Base-by-base conservation (phyloP, 164 flowering plant genomes). In the Pachysandra terminalis region DNA sequence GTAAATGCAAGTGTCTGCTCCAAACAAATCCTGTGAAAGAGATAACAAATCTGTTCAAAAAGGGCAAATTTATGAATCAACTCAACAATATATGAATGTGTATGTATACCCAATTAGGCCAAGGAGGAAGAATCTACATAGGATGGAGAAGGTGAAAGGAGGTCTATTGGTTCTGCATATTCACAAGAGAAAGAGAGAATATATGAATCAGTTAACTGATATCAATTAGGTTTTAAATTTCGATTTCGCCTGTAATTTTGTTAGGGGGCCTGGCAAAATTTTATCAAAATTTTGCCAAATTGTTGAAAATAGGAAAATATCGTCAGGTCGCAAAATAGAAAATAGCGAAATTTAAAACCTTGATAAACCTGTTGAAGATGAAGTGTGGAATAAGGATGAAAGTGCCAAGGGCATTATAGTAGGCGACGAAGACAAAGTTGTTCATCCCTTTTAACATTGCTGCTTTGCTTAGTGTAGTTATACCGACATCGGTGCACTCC, bases 391-490 rank as follows among this genome's bases (percentile, higher is more conserved):
- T 57, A 49, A 83, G 79, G 56, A 83, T 25, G 68, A 81, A 68
- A 35, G 81, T 59, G 53, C 69, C 81, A 56, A 81, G 63, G 24
- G 74, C 81, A 63, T 81, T 72, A 12, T 79, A 71, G 75, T 83
- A 83, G 55, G 79, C 76, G 56, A 75, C 69, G 57, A 73, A 81
- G 62, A 81, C 74, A 56, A 71, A 79, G 68, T 51, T 71, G 56
- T 74, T 81, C 84, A 81, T 76, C 19, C 84, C 86, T 69, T 62
- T 73, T 15, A 76, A 66, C 78, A 75, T 77, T 37, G 86, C 86
- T 62, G 81, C 78, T 73, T 83, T 81, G 75, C 77, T 71, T 10
- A 81, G 58, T 19, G 81, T 77, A 21, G 65, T 75, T 59, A 79
- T 21, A 21, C 80, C 81, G 3, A 77, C 81, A 21, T 73, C 70